Base-by-base conservation (phyloP, 768 basidiomycete genomes). In the Boletus sp. region DNA sequence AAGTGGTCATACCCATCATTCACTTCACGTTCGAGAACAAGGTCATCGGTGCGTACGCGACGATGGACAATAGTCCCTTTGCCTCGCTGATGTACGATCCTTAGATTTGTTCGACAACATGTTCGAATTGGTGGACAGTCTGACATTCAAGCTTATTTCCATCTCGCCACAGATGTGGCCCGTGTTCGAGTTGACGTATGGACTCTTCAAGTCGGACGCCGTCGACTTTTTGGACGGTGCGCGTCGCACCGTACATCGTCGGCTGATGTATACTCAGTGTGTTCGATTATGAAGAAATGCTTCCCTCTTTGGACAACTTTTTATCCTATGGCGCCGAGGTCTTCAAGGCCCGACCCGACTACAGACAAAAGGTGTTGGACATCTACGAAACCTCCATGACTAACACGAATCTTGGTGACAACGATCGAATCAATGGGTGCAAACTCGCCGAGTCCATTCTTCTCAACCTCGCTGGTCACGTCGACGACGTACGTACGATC, bases 161-260 rank as follows among this genome's bases (percentile, higher is more conserved):
- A 86, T 96, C 65, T 83, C 89, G 39, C 85, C 89, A 0, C 82
- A 78, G 62, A 87, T 95, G 87, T 95, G 93, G 94, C 86, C 83
- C 10, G 79, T 95, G 36, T 91, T 92, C 59, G 91, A 94, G 73
- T 72, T 85, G 60, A 94, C 89, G 0, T 93, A 92, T 73, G 79
- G 80, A 48, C 74, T 90, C 18, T 92, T 95, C 84, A 92, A 92
- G 71, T 77, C 80, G 15, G 89, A 91, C 33, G 92, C 90, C 15
- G 75, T 89, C 39, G 92, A 94, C 73, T 95, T 92, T 78, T 78
- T 95, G 52, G 90, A 94, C 63, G 92, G 92, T 88, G 50, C 53
- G 79, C 7, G 8, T 0, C 0, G 8, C 15, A 32, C 29, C 15
- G 9, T 53, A 20, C 11, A 7, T 50, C 29, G 10, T 46, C 15